These are phyloP conservation scores for Avicennia marina DNA, from an alignment of 257 asterid genomes.

Conservation along the genomic window DNA sequence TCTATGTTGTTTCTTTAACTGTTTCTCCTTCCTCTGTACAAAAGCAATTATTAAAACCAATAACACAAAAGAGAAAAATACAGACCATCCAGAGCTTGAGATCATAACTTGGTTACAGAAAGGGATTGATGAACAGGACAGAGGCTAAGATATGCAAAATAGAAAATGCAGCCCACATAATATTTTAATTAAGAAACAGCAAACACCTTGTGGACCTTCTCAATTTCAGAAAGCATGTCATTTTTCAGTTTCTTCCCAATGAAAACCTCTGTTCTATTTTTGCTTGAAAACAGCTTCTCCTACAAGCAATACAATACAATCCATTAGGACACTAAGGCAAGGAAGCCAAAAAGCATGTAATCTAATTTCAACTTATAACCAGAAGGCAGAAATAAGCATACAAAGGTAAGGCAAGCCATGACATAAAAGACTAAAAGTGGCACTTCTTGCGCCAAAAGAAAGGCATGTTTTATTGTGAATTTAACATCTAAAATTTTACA, in stretches of 20 bases:
- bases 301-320: conserved; percentile 27
- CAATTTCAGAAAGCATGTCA: conserved; percentile 87
- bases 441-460: too few relatives aligned
- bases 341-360: too few relatives aligned
- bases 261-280: conserved; percentile 83
- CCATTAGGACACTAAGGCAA: too few relatives aligned
- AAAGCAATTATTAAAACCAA: background rate
- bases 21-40: conserved; percentile 77
- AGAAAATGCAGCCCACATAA: too few relatives aligned
- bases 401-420: too few relatives aligned
- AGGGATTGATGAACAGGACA: background rate
- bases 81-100: background rate
- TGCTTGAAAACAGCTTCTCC: conserved; percentile 89
- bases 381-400: too few relatives aligned
- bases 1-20: conserved; percentile 85
- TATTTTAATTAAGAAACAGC: conserved; percentile 14
- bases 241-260: conserved; percentile 89
- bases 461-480: too few relatives aligned
- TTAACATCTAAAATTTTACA: too few relatives aligned
- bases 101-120: background rate
- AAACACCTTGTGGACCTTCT: conserved; percentile 86
- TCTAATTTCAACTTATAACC: too few relatives aligned
- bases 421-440: too few relatives aligned
- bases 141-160: background rate
- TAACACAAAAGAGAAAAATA: background rate